Base-by-base conservation (phyloP, 129 eudicot species). In the Tanacetum coccineum region DNA sequence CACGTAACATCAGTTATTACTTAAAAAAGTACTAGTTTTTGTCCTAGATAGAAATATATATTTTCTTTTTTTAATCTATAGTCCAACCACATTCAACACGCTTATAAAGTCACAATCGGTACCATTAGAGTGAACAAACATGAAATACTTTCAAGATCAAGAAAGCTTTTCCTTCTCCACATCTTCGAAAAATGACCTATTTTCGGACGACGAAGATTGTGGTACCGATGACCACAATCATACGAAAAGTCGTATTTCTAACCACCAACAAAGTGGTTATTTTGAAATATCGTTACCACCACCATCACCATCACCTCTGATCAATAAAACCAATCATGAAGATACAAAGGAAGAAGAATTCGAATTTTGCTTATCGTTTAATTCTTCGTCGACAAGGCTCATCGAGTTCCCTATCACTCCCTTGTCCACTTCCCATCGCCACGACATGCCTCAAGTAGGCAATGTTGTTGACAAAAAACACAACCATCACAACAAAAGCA, bases 281-380 rank as follows among this genome's bases (percentile, higher is more conserved):
- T 67, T 74, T 6, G 79, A 74, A 74, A 66, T 74, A 66, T 74
- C 73, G 6, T 40, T 74, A n/a, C 79, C 79, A 6, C 73, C 45
- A 11, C 39, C 72, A 57, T 39, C 68, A 7, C 18, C 72, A 19
- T 30, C 12, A 7, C n/a, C n/a, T n/a, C n/a, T n/a, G n/a, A 47
- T 40, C 68, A 66, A 53, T 50, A 67, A 66, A 66, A 65, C 59
- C 72, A 57, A 28, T 3, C 25, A 65, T 9, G 6, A 52, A 3
- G 25, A 47, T 57, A 6, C 67, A 66, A 74, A 74, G 12, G 73
- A 66, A 57, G 78, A 74, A 10, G 79, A 66, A 58, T 48, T 74
- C 1, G 79, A 74, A 40, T 74, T 74, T 74, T 74, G 67, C 79
- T 66, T 67, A 44, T 74, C 73, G 1, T 66, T 65, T 47, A 58